These are phyloP conservation scores for Termitomyces sp. DNA, from an alignment of 768 basidiomycete genomes.

Conservation along the genomic window DNA sequence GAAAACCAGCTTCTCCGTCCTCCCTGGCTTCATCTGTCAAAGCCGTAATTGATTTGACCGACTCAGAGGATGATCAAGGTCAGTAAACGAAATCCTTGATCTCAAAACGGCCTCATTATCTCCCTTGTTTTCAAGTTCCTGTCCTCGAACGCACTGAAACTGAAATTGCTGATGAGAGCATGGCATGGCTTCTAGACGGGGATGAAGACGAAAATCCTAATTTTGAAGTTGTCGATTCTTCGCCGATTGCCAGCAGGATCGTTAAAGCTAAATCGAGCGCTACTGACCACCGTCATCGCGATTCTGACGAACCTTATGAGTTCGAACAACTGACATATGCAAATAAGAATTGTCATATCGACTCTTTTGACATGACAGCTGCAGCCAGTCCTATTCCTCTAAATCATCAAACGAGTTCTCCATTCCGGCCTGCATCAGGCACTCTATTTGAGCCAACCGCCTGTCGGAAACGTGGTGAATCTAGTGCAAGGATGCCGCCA, in stretches of 20 bases:
- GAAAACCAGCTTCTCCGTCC: background rate
- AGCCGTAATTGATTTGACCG: conserved; percentile 10
- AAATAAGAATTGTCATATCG: conserved; percentile 21
- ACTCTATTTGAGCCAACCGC: conserved; percentile 10
- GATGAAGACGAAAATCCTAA: conserved; percentile 62
- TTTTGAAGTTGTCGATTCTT: conserved; percentile 48
- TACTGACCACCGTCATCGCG: background rate
- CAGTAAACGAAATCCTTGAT: background rate
- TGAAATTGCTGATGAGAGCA: conserved; percentile 24
- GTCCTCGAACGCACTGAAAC: background rate
- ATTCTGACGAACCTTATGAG: conserved; percentile 14
- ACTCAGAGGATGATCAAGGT: conserved; percentile 7
- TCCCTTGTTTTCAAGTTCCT: background rate
- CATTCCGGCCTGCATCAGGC: conserved; percentile 8
- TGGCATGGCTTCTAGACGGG: conserved; percentile 63
- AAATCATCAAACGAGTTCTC: conserved; percentile 4
- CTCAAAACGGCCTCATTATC: background rate
- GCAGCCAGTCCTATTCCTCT: background rate
- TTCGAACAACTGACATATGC: conserved; percentile 1
- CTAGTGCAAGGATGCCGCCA: conserved; percentile 21
- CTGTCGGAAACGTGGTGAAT: background rate
- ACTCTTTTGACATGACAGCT: conserved; percentile 12
- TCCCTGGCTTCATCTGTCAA: background rate
- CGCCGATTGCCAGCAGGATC: conserved; percentile 27
- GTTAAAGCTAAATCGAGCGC: background rate